Evolutionary conservation across 305 asterid genomes (phyloP).

Genomic region (Ajuga reptans): DNA sequence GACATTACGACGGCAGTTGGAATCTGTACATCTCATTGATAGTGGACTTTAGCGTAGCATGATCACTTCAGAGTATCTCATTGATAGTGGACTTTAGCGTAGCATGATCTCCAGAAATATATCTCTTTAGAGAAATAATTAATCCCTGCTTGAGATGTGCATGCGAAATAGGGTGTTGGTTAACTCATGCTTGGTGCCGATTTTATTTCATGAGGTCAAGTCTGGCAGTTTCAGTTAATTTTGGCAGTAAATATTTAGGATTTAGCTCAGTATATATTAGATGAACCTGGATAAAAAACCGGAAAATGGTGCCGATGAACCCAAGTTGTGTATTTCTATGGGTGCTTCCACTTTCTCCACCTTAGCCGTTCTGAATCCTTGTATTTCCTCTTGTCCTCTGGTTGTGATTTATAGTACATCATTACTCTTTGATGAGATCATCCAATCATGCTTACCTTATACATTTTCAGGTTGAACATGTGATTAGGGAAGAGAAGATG

Average conservation of each 20-base stretch:
- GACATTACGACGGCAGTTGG: background rate
- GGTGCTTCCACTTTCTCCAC: background rate
- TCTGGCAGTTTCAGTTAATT: background rate
- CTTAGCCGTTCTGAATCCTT: background rate
- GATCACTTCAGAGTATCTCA: no score
- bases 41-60: background rate
- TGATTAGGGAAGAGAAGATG: slow-evolving; percentile 85
- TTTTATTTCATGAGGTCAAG: background rate
- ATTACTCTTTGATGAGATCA: background rate
- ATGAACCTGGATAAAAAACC: background rate
- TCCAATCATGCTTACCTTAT: slow-evolving; percentile 12
- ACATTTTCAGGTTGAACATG: slow-evolving; percentile 74
- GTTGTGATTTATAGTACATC: background rate
- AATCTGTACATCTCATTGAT: no score
- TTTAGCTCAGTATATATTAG: background rate
- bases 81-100: background rate
- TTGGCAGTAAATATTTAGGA: background rate
- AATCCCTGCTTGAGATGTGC: background rate
- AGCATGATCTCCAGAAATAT: background rate
- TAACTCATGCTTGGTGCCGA: background rate
- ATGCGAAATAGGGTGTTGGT: background rate
- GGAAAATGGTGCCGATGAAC: background rate
- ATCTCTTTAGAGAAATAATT: background rate
- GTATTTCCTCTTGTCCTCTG: background rate
- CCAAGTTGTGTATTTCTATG: background rate